Evolutionary conservation across 1,284 basidiomycete genomes (phyloP), one percentile per base, ranked within the genome.

Genomic region (Trametes versicolor): DNA sequence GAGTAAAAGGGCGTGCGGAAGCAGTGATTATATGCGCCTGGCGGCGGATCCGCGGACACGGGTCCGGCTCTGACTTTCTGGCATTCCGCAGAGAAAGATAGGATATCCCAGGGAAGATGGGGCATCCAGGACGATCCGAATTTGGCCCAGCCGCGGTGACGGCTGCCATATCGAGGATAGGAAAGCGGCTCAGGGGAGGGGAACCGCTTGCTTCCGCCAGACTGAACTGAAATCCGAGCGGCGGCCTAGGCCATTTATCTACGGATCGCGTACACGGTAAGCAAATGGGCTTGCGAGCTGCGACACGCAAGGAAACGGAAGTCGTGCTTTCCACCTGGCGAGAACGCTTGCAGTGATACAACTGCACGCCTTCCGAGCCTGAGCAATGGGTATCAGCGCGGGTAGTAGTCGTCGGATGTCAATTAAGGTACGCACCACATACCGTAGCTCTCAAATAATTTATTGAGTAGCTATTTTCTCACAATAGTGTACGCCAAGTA

Each of bases 121-220:
- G 6, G 41, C 41, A 43, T n/a, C 15, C 41, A 37, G 37, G 25
- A 10, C 25, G 27, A 23, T 47, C 43, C 54, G 54, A 34, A 56
- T n/a, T 25, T 47, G 34, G 57, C 25, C 47, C 48, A 50, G 27
- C 57, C 57, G 57, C 27, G 12, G 13, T 15, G 2, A 29, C 23
- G 8, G 9, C 43, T 49, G 45, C 57, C 57, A 17, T 36, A 39
- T 58, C 23, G 34, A 58, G 57, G 21, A 15, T 19, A 21, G 25
- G 57, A 13, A 47, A 19, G 12, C 57, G 47, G 57, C 13, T 6
- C 23, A 58, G 10, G 21, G 37, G 32, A 50, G 21, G 34, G 39
- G 57, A 47, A 8, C 45, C 47, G 57, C 57, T 36, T 50, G 57
- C 36, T 37, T 58, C 57, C 57, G 47, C 57, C 15, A 25, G 23